Percentiles rank a stretch among this genome's conserved stretches.
phyloP scores from a whole-genome alignment of 345 rosid species.

The Pugionium dolabratum region DNA sequence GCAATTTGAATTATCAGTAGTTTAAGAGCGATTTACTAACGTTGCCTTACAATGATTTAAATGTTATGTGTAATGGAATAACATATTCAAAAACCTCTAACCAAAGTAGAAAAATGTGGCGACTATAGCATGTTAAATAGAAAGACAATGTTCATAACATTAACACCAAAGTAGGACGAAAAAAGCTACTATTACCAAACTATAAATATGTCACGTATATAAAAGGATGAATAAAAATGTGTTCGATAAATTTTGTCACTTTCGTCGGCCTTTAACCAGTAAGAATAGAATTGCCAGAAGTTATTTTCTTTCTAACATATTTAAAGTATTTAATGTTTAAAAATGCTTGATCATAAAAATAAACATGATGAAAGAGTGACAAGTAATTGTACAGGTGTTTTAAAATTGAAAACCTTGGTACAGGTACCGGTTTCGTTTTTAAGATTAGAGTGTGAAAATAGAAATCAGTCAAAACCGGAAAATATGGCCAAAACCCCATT shows the following conservation, averaged over 20 bases:
- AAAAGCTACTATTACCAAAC: conserved; percentile 10
- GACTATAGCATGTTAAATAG: background rate
- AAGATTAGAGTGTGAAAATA: too few species aligned
- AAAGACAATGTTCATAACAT: conserved; percentile 1
- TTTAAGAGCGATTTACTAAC: background rate
- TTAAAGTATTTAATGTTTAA: background rate
- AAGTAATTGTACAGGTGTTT: conserved; percentile 32
- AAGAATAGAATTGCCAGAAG: background rate
- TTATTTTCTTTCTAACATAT: background rate
- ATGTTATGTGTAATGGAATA: background rate
- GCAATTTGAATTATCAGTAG: background rate
- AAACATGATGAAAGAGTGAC: conserved; percentile 19
- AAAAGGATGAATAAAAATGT: background rate
- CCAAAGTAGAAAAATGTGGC: background rate
- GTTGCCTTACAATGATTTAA: background rate
- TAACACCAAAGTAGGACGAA: background rate
- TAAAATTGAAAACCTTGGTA: background rate
- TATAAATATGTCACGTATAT: background rate
- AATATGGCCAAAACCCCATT: too few species aligned
- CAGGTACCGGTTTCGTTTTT: conserved; percentile 8
- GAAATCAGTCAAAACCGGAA: too few species aligned
- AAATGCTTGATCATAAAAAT: conserved; percentile 9
- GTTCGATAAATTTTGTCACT: background rate
- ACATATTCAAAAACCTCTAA: too few species aligned
- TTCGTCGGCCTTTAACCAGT: conserved; percentile 1